phyloP scores from a whole-genome alignment of 306 rosid species.

The Ormosia emarginata region DNA sequence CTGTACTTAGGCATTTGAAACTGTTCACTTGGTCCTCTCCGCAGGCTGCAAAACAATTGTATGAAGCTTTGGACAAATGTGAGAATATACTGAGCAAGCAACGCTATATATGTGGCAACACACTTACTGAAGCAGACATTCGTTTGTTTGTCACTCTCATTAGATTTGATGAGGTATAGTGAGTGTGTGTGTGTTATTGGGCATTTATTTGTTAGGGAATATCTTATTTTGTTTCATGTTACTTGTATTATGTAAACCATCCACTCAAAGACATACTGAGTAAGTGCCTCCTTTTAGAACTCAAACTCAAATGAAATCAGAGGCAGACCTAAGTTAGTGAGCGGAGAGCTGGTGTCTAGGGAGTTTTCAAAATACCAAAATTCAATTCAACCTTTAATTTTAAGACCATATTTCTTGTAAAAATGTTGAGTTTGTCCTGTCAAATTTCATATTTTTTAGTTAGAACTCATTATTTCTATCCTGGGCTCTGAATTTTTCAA shows the following conservation, averaged over 20 bases:
- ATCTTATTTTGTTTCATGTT: background rate
- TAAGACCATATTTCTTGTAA: background rate
- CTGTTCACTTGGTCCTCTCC: slow-evolving; percentile 17
- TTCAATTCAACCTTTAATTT: background rate
- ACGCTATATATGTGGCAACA: slow-evolving; percentile 76
- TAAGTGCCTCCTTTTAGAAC: background rate
- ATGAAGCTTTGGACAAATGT: slow-evolving; percentile 79
- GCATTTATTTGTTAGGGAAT: background rate
- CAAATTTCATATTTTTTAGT: background rate
- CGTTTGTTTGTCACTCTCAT: slow-evolving; percentile 90
- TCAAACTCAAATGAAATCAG: background rate
- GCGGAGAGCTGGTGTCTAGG: background rate
- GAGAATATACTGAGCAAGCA: slow-evolving; percentile 77
- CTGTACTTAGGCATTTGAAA: background rate
- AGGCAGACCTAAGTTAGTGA: background rate
- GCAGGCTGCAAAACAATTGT: slow-evolving; percentile 73
- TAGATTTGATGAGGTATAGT: slow-evolving; percentile 89
- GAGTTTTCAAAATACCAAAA: background rate
- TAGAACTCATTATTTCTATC: background rate
- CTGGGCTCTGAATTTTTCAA: background rate
- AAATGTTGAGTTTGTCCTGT: background rate
- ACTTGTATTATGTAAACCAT: background rate
- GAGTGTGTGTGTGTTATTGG: background rate
- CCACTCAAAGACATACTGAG: background rate
- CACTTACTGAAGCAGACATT: slow-evolving; percentile 81